Evolutionary conservation across 257 asterid genomes (phyloP).

Genomic region (Eustoma russellianum): DNA sequence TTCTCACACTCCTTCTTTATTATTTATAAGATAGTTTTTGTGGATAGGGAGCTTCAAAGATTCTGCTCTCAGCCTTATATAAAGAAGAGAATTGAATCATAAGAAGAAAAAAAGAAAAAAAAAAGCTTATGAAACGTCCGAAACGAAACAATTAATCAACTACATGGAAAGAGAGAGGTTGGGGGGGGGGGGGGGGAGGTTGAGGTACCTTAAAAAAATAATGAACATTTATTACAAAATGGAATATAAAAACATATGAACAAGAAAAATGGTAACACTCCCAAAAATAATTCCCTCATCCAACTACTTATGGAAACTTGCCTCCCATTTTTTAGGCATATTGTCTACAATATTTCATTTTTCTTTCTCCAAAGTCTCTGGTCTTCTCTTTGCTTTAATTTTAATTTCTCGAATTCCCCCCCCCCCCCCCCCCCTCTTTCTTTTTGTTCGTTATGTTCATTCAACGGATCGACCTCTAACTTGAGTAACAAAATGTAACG

Average conservation of each 20-base stretch:
- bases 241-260: slow-evolving; percentile 36
- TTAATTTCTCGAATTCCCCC: no score
- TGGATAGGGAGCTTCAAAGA: slow-evolving; percentile 25
- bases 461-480: no score
- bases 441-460: no score
- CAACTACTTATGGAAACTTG: slow-evolving; percentile 11
- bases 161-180: no score
- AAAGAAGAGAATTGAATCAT: slow-evolving; percentile 7
- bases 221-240: slow-evolving; percentile 20
- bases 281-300: slow-evolving; percentile 3
- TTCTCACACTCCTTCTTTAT: slow-evolving; percentile 1
- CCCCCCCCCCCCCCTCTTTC: no score
- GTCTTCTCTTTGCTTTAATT: no score
- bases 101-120: neutral
- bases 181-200: no score
- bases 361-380: no score
- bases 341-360: neutral
- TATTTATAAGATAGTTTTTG: slow-evolving; percentile 7
- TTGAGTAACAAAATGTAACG: no score
- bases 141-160: neutral
- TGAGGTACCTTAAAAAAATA: no score
- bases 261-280: slow-evolving; percentile 14
- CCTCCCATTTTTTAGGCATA: slow-evolving; percentile 15
- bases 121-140: neutral
- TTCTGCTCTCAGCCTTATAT: slow-evolving; percentile 29